Evolutionary conservation across 1,284 basidiomycete genomes (phyloP), one percentile per base, ranked within the genome.

Genomic region (Pterulicium gracile): DNA sequence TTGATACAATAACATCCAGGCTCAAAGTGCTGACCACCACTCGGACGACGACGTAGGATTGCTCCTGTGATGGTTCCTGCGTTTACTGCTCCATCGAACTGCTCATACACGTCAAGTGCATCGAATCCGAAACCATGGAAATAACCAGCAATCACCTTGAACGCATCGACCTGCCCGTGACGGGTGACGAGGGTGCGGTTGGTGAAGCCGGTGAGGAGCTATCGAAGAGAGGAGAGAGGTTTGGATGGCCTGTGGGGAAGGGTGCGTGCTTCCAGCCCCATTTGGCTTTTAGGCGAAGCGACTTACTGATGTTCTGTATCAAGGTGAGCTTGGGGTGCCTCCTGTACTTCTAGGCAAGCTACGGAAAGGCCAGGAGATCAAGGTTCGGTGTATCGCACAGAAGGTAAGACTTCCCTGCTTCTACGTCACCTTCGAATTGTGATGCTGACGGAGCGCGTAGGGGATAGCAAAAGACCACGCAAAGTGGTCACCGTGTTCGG

Each of bases 391-490:
- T 62, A 81, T 89, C 47, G 96, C 94, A 2, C 92, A 94, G 64
- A 98, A 97, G 79, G 90, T 88, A 49, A 18, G 66, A 49, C n/a
- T 18, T 34, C 15, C 17, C 22, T 47, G 50, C 22, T 45, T 17
- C 13, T 14, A 23, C 4, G 36, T 42, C 17, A 45, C 44, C 23
- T 48, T 2, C 24, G 7, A 43, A 47, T 47, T 46, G 20, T 34
- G 24, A 46, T 40, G 47, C 48, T 41, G 27, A 32, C 27, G 10
- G n/a, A 32, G n/a, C n/a, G n/a, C 47, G 24, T 47, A 96, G 90
- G 95, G 95, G 21, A 88, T 97, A 51, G 93, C 93, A 4, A 97
- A 98, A 69, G 93, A 98, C 61, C 96, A 99, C 60, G 93, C 96
- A 4, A 99, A 99, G 68, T 98, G 95, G 93, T 96, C 92, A 0